Evolutionary conservation across 78 protist genomes (phyloP), one percentile per base, ranked within the genome.

Genomic region (Emiliania huxleyi): DNA sequence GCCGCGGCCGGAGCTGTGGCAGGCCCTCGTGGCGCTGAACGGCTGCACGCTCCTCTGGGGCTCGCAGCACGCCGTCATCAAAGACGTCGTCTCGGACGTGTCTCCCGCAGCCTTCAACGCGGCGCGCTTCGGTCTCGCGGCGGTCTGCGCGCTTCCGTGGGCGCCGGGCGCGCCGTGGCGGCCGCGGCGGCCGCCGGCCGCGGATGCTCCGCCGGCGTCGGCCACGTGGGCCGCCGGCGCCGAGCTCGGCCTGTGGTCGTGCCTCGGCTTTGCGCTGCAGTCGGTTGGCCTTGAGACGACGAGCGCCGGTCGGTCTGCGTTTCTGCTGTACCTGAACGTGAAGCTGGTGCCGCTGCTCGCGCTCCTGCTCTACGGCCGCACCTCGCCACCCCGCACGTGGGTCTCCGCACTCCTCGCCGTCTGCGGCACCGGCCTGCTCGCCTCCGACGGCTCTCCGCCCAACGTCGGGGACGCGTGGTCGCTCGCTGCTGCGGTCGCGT

Each of bases 281-380:
- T 8, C 87, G 29, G 42, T 90, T 22, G 92, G 92, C 11, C 85
- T 90, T 29, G 48, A 90, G 87, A 71, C 2, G 69, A 90, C 92
- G 29, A 71, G 43, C 25, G 92, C 83, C 43, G 33, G 46, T 3
- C 83, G 92, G 22, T 69, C 84, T 12, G 92, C 92, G 19, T 90
- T 90, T 75, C 69, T 90, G 43, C 87, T 90, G 38, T 90, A 90
- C 69, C 38, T 90, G 42, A 90, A 90, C 43, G 92, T 90, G 69
- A 69, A 62, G 69, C 92, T 90, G 11, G 92, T 90, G 56, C 92
- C 92, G 8, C 33, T 90, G 46, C 35, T 88, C 22, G 77, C 84
- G 18, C 18, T 40, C 6, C 5, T 46, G 11, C 46, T 90, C 35
- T 90, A 49, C 62, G n/a, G 73, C 75, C 46, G 45, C 1, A 6